Evolutionary conservation across 192 early-diverging fungal genomes (phyloP).

Genomic region (Entomortierella parvispora): DNA sequence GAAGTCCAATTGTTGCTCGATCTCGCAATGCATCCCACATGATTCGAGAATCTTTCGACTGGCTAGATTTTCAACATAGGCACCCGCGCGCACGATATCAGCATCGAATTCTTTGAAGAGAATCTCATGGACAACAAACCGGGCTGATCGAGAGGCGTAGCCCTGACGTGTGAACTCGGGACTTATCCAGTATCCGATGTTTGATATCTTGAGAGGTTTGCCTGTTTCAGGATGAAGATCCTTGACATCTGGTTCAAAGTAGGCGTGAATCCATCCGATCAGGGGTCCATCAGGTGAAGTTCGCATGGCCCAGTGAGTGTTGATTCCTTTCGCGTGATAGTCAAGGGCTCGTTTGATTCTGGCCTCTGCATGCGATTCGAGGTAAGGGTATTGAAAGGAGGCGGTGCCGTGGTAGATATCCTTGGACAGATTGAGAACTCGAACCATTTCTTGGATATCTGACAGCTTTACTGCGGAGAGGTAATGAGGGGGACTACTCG

Average conservation of each 20-base stretch:
- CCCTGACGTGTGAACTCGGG: constrained; percentile 7
- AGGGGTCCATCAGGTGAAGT: constrained; percentile 32
- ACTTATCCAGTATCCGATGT: constrained; percentile 20
- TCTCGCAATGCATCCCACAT: constrained; percentile 10
- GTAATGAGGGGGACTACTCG: constrained; percentile 25
- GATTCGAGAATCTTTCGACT: constrained; percentile 10
- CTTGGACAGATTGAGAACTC: constrained; percentile 38
- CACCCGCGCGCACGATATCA: constrained; percentile 6
- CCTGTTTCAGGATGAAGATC: neutral
- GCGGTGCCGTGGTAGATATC: constrained; percentile 37
- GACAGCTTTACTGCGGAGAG: constrained; percentile 22
- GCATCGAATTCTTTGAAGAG: constrained; percentile 12
- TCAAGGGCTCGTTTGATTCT: constrained; percentile 12
- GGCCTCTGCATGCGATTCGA: constrained; percentile 24
- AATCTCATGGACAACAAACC: constrained; percentile 13
- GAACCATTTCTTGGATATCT: constrained; percentile 37
- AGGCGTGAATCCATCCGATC: constrained; percentile 33
- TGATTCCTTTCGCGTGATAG: constrained; percentile 9
- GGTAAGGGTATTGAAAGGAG: constrained; percentile 32
- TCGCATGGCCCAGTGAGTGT: constrained; percentile 40
- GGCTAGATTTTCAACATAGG: neutral
- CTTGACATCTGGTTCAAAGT: neutral
- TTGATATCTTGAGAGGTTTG: neutral
- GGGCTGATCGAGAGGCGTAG: constrained; percentile 4
- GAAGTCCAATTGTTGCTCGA: neutral